Conservation (phyloP, 352 stramenopile genomes). For the Chrysophaeum taylorii region DNA sequence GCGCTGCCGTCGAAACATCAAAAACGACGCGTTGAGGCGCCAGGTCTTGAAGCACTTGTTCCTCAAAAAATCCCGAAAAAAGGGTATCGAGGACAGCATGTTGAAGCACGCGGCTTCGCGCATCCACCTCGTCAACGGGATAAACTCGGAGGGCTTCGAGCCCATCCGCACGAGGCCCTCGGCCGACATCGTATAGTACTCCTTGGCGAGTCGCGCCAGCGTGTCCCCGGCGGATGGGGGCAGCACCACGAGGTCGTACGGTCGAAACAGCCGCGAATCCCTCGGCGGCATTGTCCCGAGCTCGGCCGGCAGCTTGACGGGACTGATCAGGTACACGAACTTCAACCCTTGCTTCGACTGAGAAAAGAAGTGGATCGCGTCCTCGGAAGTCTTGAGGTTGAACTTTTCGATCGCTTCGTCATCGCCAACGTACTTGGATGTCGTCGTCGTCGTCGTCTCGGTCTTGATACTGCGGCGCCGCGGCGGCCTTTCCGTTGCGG, state of each 20-base stretch:
- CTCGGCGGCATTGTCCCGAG: not conserved
- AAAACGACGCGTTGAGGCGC: constrained; percentile 69
- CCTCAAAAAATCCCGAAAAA: constrained; percentile 85
- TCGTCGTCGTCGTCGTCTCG: too few relatives aligned
- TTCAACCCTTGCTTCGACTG: constrained; percentile 74
- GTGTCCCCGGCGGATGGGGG: constrained; percentile 54
- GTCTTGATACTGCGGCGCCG: too few relatives aligned
- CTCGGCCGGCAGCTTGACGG: constrained; percentile 28
- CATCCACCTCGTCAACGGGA: constrained; percentile 83
- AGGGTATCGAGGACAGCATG: constrained; percentile 76
- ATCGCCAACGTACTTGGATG: too few relatives aligned
- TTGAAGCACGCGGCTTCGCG: constrained; percentile 83
- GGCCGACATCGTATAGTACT: constrained; percentile 80
- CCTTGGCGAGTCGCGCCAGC: constrained; percentile 15
- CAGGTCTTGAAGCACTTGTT: constrained; percentile 75
- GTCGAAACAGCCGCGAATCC: constrained; percentile 56
- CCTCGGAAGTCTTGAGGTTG: constrained; percentile 52
- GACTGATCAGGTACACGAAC: constrained; percentile 80
- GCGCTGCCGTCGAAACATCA: constrained; percentile 71
- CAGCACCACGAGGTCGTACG: constrained; percentile 80
- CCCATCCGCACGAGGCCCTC: constrained; percentile 45
- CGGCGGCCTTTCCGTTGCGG: too few relatives aligned
- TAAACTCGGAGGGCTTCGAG: constrained; percentile 70
- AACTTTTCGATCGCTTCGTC: not conserved
- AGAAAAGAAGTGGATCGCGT: constrained; percentile 86